Percentiles rank a stretch among this genome's conserved stretches.
Conservation (phyloP, 306 rosid species). For the Casuarina cunninghamiana region DNA sequence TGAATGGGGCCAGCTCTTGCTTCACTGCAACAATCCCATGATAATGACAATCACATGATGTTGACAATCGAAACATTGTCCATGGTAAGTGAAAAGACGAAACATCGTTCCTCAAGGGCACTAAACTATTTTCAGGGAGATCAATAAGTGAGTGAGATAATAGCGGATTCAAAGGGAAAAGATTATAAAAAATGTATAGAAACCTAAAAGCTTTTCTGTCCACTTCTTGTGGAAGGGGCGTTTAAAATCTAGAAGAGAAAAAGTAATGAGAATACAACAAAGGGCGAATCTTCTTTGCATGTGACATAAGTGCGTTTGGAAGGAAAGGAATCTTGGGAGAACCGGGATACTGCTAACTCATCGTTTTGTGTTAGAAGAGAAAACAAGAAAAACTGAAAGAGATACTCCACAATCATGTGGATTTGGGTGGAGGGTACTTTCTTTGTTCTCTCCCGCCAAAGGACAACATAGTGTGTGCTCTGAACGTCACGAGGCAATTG, state of each 20-base stretch:
- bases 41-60: no score
- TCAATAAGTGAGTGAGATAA: neutral
- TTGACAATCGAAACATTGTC: no score
- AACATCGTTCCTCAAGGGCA: neutral
- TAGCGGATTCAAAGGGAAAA: neutral
- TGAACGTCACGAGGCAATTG: constrained; percentile 26
- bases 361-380: constrained; percentile 14
- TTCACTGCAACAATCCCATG: no score
- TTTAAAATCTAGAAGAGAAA: neutral
- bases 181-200: constrained; percentile 7
- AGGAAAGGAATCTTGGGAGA: constrained; percentile 30
- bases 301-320: neutral
- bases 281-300: constrained; percentile 2
- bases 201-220: constrained; percentile 12
- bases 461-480: constrained; percentile 18
- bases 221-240: constrained; percentile 18
- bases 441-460: constrained; percentile 21
- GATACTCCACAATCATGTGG: constrained; percentile 36
- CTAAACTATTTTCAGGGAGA: neutral
- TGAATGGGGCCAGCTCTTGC: neutral
- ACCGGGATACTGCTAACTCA: constrained; percentile 11
- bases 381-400: constrained; percentile 17
- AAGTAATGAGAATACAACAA: neutral
- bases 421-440: constrained; percentile 5
- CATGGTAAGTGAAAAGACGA: neutral